Conservation (phyloP, 345 rosid genomes). For the Erucastrum elatum region DNA sequence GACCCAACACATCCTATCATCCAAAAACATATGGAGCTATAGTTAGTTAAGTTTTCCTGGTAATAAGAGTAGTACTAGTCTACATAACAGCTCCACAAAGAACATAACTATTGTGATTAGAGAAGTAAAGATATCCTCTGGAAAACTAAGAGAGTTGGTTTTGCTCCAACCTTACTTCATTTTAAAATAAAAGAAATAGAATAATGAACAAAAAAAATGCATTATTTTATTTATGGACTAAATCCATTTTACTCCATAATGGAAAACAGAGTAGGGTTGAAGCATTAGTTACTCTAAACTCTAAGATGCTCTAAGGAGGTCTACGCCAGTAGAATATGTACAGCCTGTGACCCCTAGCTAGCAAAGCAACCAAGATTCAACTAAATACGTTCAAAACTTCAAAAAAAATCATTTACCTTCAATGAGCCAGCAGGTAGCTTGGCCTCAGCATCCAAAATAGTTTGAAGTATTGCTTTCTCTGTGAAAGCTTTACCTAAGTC, state of each 20-base stretch:
- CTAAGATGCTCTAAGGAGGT: not conserved
- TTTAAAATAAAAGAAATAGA: too few species aligned
- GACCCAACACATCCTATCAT: constrained; percentile 54
- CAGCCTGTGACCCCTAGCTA: not conserved
- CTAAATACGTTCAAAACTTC: not conserved
- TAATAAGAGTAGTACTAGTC: not conserved
- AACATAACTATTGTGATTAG: too few species aligned
- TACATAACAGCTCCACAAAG: not conserved
- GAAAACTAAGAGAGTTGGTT: too few species aligned
- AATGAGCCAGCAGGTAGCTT: constrained; percentile 50
- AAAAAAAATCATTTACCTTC: constrained; percentile 42
- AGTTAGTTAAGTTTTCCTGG: constrained; percentile 1
- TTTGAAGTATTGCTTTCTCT: constrained; percentile 67
- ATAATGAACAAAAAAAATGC: too few species aligned
- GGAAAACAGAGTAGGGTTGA: too few species aligned
- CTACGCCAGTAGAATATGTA: not conserved
- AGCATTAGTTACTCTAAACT: too few species aligned
- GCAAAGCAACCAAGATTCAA: not conserved
- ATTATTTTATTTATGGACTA: too few species aligned
- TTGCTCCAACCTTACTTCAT: too few species aligned
- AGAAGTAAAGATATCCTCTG: too few species aligned
- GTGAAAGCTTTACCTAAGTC: constrained; percentile 91
- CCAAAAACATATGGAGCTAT: not conserved
- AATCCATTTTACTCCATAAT: too few species aligned
- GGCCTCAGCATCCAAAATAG: constrained; percentile 59